Conservation (phyloP, 768 basidiomycete species). For the Lyophyllum atratum region DNA sequence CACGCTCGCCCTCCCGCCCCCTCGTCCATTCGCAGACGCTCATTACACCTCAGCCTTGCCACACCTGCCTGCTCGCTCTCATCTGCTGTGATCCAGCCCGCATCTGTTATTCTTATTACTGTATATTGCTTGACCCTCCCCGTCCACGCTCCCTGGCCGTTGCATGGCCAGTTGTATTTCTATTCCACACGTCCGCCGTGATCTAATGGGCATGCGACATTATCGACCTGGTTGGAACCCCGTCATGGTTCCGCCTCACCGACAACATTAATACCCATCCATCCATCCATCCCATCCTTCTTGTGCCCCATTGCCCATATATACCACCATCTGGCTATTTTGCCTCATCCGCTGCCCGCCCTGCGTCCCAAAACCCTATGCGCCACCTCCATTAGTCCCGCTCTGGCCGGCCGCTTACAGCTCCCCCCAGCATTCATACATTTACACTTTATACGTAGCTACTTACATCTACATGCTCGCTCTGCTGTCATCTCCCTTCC, state of each 20-base stretch:
- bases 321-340: neutral
- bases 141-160: constrained; percentile 18
- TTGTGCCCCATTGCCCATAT: constrained; percentile 8
- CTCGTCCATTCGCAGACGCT: neutral
- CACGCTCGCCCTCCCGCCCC: neutral
- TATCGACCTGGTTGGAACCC: neutral
- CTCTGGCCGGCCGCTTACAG: neutral
- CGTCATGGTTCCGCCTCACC: neutral
- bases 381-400: neutral
- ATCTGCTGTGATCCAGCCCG: constrained; percentile 18
- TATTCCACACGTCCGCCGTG: constrained; percentile 23
- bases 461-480: neutral
- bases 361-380: neutral
- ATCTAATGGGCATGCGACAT: constrained; percentile 2
- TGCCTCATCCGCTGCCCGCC: neutral
- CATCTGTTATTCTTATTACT: constrained; percentile 46
- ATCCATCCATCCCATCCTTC: neutral
- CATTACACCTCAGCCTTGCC: constrained; percentile 8
- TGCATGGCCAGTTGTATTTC: constrained; percentile 26
- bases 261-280: neutral
- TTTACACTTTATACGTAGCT: neutral
- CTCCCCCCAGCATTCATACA: neutral
- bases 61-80: constrained; percentile 9
- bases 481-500: neutral
- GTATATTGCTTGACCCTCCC: constrained; percentile 39